These are phyloP conservation scores for Pulicaria dysenterica DNA, from an alignment of 129 eudicot species.

Conservation along the genomic window DNA sequence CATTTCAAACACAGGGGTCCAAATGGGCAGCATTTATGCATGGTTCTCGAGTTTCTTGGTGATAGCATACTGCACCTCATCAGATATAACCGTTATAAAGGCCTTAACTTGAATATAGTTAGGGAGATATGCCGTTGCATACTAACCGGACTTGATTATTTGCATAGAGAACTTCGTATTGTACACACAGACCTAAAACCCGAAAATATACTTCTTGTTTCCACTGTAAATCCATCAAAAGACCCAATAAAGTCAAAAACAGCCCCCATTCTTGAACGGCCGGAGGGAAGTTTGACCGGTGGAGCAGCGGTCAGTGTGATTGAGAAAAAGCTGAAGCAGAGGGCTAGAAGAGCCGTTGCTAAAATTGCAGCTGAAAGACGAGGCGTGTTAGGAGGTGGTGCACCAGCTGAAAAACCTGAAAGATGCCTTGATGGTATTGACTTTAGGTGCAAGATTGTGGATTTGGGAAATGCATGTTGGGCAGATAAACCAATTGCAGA, in stretches of 20 bases:
- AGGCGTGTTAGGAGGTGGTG: constrained; percentile 60
- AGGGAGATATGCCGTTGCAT: constrained; percentile 89
- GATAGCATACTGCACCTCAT: constrained; percentile 83
- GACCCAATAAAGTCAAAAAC: constrained; percentile 77
- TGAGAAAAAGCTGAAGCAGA: constrained; percentile 84
- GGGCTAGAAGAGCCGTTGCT: constrained; percentile 93
- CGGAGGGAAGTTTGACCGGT: constrained; percentile 74
- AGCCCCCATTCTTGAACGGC: constrained; percentile 81
- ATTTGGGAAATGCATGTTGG: constrained; percentile 99
- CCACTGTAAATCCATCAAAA: constrained; percentile 86
- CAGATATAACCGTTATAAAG: constrained; percentile 82
- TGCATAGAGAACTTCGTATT: constrained; percentile 76
- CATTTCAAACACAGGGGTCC: constrained; percentile 96
- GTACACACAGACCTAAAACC: constrained; percentile 94
- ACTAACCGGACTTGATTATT: constrained; percentile 79
- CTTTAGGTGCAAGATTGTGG: constrained; percentile 86
- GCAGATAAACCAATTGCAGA: constrained; percentile 69
- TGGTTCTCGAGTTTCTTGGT: constrained; percentile 97
- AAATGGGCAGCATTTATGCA: constrained; percentile 93
- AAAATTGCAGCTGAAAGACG: constrained; percentile 69
- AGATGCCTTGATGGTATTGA: constrained; percentile 83
- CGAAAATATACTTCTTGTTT: constrained; percentile 81
- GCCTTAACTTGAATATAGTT: constrained; percentile 72
- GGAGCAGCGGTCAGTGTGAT: constrained; percentile 58
- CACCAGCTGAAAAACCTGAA: constrained; percentile 53